Evolutionary conservation across 441 rosid species (phyloP), one percentile per base, ranked within the genome.

Genomic region (Theobroma grandiflorum): DNA sequence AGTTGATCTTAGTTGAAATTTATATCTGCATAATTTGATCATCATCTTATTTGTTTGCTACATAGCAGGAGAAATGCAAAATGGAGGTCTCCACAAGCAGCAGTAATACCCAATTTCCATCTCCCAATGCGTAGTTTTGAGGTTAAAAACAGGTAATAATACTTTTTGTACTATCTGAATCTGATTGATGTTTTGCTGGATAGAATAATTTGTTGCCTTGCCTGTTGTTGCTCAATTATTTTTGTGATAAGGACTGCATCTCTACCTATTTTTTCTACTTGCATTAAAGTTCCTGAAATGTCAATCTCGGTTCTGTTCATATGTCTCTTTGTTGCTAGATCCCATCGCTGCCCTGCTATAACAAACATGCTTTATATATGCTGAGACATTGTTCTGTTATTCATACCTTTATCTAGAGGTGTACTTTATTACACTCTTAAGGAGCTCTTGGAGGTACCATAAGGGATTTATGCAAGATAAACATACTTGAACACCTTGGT

Each of bases 121-220:
- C 97, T 91, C 57, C 98, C 97, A 11, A 91, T 94, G 99, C 97
- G 97, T 22, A 93, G 98, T 81, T 88, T 90, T 70, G 97, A 96
- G 87, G 95, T 88, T 52, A 96, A 93, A 79, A 93, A 93, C 86
- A 90, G 94, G 97, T 92, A 33, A 18, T 31, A 42, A n/a, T 53
- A 7, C 18, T 77, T 22, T 12, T 42, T 3, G 14, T 57, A 58
- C 15, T 16, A 16, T 22, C 4, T 20, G 15, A 59, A 61, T 37
- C 8, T 3, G 37, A 40, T 67, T 50, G 38, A 42, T 4, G 35
- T 52, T 22, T 43, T 9, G 26, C 18, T 3, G 11, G 15, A 22
- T 69, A 31, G 63, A 52, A 20, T 7, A 53, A 6, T 4, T 11
- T 78, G 33, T 55, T 61, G 31, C 15, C 49, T 70, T 26, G 55